phyloP scores from a whole-genome alignment of 441 rosid species.

The Dalechampia spathulata region DNA sequence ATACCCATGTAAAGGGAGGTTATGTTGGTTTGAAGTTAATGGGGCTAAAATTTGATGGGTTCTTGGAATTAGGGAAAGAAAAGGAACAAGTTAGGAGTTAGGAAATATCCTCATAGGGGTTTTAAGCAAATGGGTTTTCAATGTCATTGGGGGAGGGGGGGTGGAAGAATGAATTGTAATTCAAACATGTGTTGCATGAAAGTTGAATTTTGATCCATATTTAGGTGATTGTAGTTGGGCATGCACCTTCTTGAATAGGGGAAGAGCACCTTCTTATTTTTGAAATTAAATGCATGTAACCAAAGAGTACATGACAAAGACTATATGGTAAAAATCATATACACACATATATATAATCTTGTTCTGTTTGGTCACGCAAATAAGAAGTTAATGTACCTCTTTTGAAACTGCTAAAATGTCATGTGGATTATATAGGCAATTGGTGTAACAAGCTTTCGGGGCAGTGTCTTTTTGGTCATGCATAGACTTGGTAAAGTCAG shows the following conservation, averaged over 20 bases:
- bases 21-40: background rate
- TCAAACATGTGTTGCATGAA: too few relatives aligned
- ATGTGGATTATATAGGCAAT: constrained; percentile 10
- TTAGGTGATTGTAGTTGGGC: background rate
- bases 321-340: too few relatives aligned
- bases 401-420: background rate
- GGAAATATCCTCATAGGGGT: background rate
- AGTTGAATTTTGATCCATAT: background rate
- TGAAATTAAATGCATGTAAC: too few relatives aligned
- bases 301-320: too few relatives aligned
- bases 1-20: too few relatives aligned
- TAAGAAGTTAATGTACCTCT: constrained; percentile 10
- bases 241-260: background rate
- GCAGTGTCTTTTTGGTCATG: background rate
- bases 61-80: background rate
- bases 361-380: background rate
- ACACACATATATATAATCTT: too few relatives aligned
- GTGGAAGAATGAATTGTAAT: too few relatives aligned
- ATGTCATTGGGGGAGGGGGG: too few relatives aligned
- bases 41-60: too few relatives aligned
- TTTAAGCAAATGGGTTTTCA: too few relatives aligned
- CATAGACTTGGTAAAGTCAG: constrained; percentile 14
- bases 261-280: too few relatives aligned
- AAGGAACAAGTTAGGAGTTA: background rate
- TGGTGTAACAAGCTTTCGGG: constrained; percentile 7